A percentile compares a stretch with the other conserved stretches of the same genome.
Evolutionary conservation across 2,329 filamentous ascomycete genomes (phyloP).

Genomic region (Venturia aucupariae): DNA sequence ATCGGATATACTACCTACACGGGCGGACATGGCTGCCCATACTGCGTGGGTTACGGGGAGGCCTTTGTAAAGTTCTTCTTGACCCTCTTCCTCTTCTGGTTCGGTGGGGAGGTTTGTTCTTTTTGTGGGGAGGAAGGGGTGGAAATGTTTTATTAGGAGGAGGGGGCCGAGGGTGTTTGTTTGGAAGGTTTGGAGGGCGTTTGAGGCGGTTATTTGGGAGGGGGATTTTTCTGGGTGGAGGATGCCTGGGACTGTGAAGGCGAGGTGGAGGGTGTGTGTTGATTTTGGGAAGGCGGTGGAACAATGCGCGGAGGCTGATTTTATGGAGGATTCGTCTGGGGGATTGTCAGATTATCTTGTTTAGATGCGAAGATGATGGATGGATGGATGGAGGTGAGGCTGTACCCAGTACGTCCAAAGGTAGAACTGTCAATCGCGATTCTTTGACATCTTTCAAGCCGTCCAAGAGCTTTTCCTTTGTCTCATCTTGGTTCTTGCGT

Average conservation of each 20-base stretch:
- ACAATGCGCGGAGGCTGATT: conserved; percentile 45
- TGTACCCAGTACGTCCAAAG: conserved; percentile 49
- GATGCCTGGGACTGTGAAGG: conserved; percentile 61
- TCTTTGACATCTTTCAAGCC: conserved; percentile 39
- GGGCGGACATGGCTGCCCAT: conserved; percentile 68
- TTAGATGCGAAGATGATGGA: background rate
- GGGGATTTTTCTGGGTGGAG: conserved; percentile 66
- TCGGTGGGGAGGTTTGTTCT: conserved; percentile 29
- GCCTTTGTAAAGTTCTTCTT: conserved; percentile 20
- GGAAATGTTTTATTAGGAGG: conserved; percentile 68
- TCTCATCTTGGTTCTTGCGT: conserved; percentile 41
- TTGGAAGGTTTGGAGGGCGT: conserved; percentile 58
- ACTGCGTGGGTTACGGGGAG: conserved; percentile 47
- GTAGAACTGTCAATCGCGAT: conserved; percentile 41
- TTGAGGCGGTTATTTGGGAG: conserved; percentile 50
- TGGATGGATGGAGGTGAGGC: background rate
- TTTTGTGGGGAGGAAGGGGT: conserved; percentile 56
- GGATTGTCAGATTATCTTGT: background rate
- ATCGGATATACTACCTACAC: conserved; percentile 65
- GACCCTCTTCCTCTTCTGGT: conserved; percentile 10
- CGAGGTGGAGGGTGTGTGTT: conserved; percentile 55
- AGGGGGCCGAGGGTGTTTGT: conserved; percentile 68
- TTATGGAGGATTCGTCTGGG: conserved; percentile 54
- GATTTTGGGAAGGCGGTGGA: conserved; percentile 42
- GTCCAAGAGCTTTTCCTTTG: conserved; percentile 41